Conservation (phyloP, 345 rosid genomes). For the Dovyalis caffra region DNA sequence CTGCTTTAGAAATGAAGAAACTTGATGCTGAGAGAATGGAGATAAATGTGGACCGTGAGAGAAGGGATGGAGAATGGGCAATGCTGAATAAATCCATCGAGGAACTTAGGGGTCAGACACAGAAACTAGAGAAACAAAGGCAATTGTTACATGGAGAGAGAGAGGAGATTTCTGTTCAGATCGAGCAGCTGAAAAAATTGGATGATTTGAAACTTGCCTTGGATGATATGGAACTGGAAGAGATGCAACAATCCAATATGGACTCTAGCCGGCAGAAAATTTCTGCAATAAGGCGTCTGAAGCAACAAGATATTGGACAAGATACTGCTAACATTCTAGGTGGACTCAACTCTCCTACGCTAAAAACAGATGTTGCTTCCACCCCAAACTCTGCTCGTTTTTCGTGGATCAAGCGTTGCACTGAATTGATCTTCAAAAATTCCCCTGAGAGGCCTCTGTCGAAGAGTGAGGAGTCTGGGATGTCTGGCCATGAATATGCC, state of each 20-base stretch:
- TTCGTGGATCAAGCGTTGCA: constrained; percentile 75
- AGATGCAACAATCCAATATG: constrained; percentile 60
- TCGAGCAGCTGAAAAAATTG: constrained; percentile 67
- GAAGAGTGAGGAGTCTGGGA: constrained; percentile 31
- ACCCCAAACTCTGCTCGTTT: constrained; percentile 50
- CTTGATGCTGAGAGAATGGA: constrained; percentile 78
- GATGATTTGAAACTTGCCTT: constrained; percentile 71
- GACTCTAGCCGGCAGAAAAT: constrained; percentile 58
- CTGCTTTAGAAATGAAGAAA: constrained; percentile 62
- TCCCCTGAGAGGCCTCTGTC: constrained; percentile 45
- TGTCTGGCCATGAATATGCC: constrained; percentile 27
- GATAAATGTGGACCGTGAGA: constrained; percentile 75
- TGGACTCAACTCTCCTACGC: constrained; percentile 41
- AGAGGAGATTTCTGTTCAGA: constrained; percentile 60
- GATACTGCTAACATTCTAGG: constrained; percentile 39
- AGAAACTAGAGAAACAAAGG: constrained; percentile 78
- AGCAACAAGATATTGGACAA: constrained; percentile 36
- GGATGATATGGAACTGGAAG: constrained; percentile 65
- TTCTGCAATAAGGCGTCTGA: constrained; percentile 43
- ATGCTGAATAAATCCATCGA: constrained; percentile 69
- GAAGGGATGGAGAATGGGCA: constrained; percentile 78
- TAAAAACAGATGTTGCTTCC: constrained; percentile 31
- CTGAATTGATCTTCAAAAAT: constrained; percentile 61
- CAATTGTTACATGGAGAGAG: constrained; percentile 72
- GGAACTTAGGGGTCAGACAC: constrained; percentile 74